Percentiles rank a stretch among this genome's conserved stretches.
phyloP scores from a whole-genome alignment of 805 yeast species.

The Yamadazyma laniorum region DNA sequence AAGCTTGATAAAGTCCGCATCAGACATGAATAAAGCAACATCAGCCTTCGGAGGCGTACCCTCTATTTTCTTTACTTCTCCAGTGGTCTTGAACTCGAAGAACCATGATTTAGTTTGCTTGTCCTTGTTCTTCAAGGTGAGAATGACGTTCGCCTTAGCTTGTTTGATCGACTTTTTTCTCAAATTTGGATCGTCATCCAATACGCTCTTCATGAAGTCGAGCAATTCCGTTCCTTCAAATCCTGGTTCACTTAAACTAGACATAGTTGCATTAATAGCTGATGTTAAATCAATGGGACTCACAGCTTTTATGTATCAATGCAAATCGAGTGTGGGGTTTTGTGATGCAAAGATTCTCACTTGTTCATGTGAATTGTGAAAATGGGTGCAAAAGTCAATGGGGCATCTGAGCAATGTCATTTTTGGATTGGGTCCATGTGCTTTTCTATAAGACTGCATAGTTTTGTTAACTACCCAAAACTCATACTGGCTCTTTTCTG shows the following conservation, averaged over 20 bases:
- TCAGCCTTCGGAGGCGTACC: constrained; percentile 50
- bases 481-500: too few species aligned
- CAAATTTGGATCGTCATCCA: constrained; percentile 21
- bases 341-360: too few species aligned
- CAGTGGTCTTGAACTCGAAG: constrained; percentile 58
- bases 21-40: constrained; percentile 56
- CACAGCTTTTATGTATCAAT: too few species aligned
- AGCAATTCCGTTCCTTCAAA: constrained; percentile 23
- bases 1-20: constrained; percentile 60
- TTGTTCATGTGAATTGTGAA: too few species aligned
- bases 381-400: too few species aligned
- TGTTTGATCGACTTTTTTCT: constrained; percentile 19
- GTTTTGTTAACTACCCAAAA: too few species aligned
- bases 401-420: too few species aligned
- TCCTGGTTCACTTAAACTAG: constrained; percentile 23
- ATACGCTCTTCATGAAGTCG: constrained; percentile 23
- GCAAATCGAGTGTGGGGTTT: too few species aligned
- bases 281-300: too few species aligned
- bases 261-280: constrained; percentile 5
- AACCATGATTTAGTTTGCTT: constrained; percentile 57
- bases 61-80: constrained; percentile 38
- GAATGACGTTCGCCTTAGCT: constrained; percentile 19
- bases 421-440: too few species aligned
- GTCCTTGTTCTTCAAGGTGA: constrained; percentile 58
- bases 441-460: too few species aligned